Base-by-base conservation (phyloP, 192 early-diverging fungal species). In the Haplosporangium gracile region DNA sequence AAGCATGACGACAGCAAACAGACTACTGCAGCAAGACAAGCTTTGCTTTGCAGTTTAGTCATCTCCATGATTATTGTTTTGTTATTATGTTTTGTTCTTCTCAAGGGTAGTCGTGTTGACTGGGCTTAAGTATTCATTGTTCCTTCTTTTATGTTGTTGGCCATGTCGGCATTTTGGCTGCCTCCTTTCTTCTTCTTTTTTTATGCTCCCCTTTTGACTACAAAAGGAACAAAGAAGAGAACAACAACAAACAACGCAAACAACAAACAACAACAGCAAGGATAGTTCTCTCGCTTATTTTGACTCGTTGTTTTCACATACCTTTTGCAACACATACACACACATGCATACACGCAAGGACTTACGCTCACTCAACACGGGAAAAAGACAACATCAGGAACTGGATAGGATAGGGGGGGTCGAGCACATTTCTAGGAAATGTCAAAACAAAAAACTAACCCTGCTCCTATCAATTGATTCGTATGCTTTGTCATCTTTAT, bases 401-500 rank as follows among this genome's bases (percentile, higher is more conserved):
- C 43, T 45, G 43, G 43, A 45, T 45, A 45, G 43, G 43, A 45
- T 32, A 65, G 26, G 29, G 36, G 36, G 60, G 60, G 32, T 65
- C 60, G 60, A 32, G 29, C 60, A 32, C 11, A 65, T 32, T 65
- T 65, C 60, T 4, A 63, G 29, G 60, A 7, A 26, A n/a, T 11
- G 26, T 32, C 10, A 65, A 29, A 65, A 45, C 43, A 13, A 32
- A 26, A 26, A 29, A 32, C 60, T 75, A 45, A 68, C 63, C 55
- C 36, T 36, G 40, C 42, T 75, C 20, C 29, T 49, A 5, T 55
- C 70, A 53, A 38, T 82, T 76, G 15, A 20, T 51, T 39, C 39
- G 20, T 49, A 36, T 55, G 69, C 29, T 45, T 72, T 68, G 39
- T 55, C 72, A 73, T 80, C 51, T 57, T 72, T 51, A 68, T 77